phyloP scores from a whole-genome alignment of 768 basidiomycete species.

The Russula brevipes region DNA sequence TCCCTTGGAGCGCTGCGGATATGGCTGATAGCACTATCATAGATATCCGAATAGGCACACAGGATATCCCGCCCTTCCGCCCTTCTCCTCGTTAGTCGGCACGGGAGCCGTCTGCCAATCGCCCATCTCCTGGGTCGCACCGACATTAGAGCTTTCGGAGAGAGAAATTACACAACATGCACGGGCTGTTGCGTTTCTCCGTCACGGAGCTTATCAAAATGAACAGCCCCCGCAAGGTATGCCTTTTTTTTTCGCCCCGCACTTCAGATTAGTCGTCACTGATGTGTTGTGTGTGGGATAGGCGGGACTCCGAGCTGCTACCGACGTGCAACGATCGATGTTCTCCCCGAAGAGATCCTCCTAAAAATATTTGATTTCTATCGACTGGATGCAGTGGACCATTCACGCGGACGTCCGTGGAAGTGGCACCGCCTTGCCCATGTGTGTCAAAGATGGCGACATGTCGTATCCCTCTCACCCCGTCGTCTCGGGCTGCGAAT shows the following conservation, averaged over 20 bases:
- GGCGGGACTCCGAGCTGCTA: not conserved
- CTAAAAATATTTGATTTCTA: too few species aligned
- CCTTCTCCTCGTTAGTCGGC: not conserved
- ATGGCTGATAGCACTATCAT: not conserved
- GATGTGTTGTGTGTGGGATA: not conserved
- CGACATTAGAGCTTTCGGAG: not conserved
- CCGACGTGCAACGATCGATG: not conserved
- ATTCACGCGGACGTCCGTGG: too few species aligned
- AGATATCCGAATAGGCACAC: too few species aligned
- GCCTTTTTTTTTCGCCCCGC: not conserved
- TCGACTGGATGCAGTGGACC: too few species aligned
- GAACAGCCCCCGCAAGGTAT: not conserved
- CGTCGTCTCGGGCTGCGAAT: not conserved
- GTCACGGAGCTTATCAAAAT: not conserved
- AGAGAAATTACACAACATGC: not conserved
- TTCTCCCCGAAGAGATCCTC: too few species aligned
- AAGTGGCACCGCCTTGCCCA: too few species aligned
- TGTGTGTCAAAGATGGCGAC: too few species aligned
- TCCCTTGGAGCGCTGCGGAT: not conserved
- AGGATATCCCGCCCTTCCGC: not conserved
- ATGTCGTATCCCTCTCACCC: not conserved
- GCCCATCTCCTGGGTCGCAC: not conserved
- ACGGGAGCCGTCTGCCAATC: not conserved
- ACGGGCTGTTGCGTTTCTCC: not conserved
- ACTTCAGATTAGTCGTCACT: not conserved